Conservation (phyloP, 768 basidiomycete genomes). For the Neoboletus brunneissimus region DNA sequence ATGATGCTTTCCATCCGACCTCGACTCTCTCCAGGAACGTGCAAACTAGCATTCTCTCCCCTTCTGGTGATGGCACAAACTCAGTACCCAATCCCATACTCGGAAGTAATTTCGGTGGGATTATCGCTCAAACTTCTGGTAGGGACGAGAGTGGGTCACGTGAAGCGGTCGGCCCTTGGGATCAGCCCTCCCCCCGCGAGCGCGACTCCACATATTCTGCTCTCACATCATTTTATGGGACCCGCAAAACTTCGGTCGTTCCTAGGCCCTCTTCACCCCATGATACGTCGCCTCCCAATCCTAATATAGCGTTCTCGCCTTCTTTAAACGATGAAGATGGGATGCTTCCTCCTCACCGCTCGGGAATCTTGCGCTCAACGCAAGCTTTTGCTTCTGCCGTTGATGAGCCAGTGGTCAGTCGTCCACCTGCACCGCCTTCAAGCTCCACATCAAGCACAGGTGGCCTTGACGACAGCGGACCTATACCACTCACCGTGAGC, state of each 20-base stretch:
- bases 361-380: conserved; percentile 27
- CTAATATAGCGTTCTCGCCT: conserved; percentile 22
- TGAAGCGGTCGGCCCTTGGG: conserved; percentile 33
- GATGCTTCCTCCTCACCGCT: conserved; percentile 33
- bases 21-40: conserved; percentile 30
- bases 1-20: conserved; percentile 78
- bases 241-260: conserved; percentile 22
- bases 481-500: conserved; percentile 42
- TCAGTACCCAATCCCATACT: conserved; percentile 20
- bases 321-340: conserved; percentile 29
- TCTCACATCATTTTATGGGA: conserved; percentile 28
- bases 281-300: conserved; percentile 28
- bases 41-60: conserved; percentile 24
- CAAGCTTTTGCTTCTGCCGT: conserved; percentile 21
- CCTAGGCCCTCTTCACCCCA: conserved; percentile 29
- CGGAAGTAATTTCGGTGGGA: conserved; percentile 23
- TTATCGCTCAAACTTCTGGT: conserved; percentile 25
- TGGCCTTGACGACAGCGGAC: conserved; percentile 36
- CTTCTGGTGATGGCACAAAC: conserved; percentile 18
- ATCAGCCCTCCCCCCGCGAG: conserved; percentile 33
- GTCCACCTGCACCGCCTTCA: conserved; percentile 36
- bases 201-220: conserved; percentile 25
- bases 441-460: conserved; percentile 43
- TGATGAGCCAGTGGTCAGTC: conserved; percentile 27
- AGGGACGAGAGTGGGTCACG: conserved; percentile 26